Evolutionary conservation across 148 eudicot genomes (phyloP).

Genomic region (Rhododendron molle): DNA sequence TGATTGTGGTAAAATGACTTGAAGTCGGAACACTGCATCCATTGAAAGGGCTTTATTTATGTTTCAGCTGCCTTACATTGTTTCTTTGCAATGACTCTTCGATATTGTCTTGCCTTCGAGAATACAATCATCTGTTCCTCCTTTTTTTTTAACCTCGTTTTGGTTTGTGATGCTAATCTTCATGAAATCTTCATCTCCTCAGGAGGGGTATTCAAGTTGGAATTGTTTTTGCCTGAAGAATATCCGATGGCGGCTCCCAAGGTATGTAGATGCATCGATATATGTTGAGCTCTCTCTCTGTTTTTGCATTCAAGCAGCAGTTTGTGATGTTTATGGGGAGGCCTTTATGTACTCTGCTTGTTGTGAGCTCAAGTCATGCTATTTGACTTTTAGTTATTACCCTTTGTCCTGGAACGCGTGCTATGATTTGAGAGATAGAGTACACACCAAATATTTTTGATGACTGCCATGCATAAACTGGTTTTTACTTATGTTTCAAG

Average conservation of each 20-base stretch:
- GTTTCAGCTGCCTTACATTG: background rate
- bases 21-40: background rate
- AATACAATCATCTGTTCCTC: background rate
- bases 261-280: constrained; percentile 42
- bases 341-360: background rate
- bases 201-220: constrained; percentile 99
- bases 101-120: background rate
- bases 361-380: background rate
- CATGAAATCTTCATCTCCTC: background rate
- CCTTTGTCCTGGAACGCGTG: background rate
- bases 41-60: background rate
- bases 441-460: background rate
- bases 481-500: background rate
- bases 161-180: background rate
- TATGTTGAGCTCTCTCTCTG: background rate
- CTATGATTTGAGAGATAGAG: background rate
- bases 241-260: constrained; percentile 99
- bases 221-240: constrained; percentile 92
- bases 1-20: background rate
- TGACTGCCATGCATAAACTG: background rate
- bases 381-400: background rate
- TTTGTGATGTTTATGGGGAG: background rate
- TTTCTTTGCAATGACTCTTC: background rate
- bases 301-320: background rate
- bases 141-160: background rate